Evolutionary conservation across 495 filamentous ascomycete genomes (phyloP).

Genomic region (Aspergillus heteromorphus): DNA sequence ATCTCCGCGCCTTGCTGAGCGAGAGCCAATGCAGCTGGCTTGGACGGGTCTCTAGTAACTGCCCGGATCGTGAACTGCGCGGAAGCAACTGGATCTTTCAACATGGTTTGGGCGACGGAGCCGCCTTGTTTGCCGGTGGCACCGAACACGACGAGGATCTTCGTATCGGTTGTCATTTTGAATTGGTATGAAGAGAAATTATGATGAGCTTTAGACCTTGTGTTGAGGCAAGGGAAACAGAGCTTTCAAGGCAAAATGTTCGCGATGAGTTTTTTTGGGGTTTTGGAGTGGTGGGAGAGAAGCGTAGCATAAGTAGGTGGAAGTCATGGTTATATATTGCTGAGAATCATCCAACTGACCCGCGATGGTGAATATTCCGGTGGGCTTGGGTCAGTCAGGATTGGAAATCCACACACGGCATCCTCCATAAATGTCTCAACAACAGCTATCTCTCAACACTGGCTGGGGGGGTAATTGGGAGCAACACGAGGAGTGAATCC

Average conservation of each 20-base stretch:
- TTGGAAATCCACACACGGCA: background rate
- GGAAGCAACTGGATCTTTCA: background rate
- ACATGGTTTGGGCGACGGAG: background rate
- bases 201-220: too few species aligned
- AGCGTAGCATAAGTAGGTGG: too few species aligned
- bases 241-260: background rate
- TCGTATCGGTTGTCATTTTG: background rate
- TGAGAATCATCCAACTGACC: too few species aligned
- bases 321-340: too few species aligned
- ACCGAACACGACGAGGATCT: constrained; percentile 1
- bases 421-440: background rate
- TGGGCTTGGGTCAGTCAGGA: background rate
- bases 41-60: constrained; percentile 2
- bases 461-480: too few species aligned
- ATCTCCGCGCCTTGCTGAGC: constrained; percentile 2
- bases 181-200: background rate
- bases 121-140: constrained; percentile 5
- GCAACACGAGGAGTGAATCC: too few species aligned
- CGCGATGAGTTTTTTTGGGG: background rate
- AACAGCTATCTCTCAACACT: background rate
- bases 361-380: too few species aligned
- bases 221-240: background rate
- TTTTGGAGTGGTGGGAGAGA: too few species aligned
- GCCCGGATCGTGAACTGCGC: background rate
- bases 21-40: background rate